phyloP scores from a whole-genome alignment of 768 basidiomycete species.

The Lactarius deliciosus region DNA sequence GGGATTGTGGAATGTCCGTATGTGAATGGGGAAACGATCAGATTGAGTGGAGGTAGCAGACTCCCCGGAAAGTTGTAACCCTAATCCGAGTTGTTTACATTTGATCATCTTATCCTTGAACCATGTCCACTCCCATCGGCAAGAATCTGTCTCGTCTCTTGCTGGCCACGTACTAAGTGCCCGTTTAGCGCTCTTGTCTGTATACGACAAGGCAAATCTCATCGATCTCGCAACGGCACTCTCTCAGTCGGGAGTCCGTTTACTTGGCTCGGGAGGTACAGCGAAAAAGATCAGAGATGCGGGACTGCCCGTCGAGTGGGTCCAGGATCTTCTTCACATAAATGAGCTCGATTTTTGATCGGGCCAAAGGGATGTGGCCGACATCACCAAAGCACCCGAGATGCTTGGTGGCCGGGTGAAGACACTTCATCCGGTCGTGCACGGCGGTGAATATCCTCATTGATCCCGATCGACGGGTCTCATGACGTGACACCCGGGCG shows the following conservation, averaged over 20 bases:
- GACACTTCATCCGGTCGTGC: slow-evolving; percentile 96
- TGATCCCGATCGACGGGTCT: not conserved
- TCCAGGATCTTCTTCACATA: slow-evolving; percentile 25
- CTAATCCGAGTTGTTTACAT: slow-evolving; percentile 1
- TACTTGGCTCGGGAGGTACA: slow-evolving; percentile 95
- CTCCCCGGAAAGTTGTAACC: slow-evolving; percentile 31
- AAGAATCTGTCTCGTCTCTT: slow-evolving; percentile 22
- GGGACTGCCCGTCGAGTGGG: slow-evolving; percentile 87
- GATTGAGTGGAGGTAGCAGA: slow-evolving; percentile 34
- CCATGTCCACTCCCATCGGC: slow-evolving; percentile 40
- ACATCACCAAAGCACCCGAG: slow-evolving; percentile 96
- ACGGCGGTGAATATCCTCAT: slow-evolving; percentile 69
- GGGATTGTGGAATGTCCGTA: slow-evolving; percentile 37
- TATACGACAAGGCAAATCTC: slow-evolving; percentile 93
- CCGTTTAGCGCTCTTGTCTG: slow-evolving; percentile 78
- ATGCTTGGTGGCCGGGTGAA: slow-evolving; percentile 99
- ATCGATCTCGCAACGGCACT: slow-evolving; percentile 88
- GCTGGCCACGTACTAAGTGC: slow-evolving; percentile 6
- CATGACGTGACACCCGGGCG: not conserved
- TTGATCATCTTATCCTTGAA: slow-evolving; percentile 1
- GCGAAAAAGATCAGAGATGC: slow-evolving; percentile 97
- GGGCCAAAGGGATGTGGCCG: slow-evolving; percentile 82
- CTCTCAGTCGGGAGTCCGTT: slow-evolving; percentile 72
- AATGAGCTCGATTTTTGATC: slow-evolving; percentile 8
- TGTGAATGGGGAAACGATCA: slow-evolving; percentile 36